Conservation (phyloP, 257 asterid species). For the Solanum commersonii region DNA sequence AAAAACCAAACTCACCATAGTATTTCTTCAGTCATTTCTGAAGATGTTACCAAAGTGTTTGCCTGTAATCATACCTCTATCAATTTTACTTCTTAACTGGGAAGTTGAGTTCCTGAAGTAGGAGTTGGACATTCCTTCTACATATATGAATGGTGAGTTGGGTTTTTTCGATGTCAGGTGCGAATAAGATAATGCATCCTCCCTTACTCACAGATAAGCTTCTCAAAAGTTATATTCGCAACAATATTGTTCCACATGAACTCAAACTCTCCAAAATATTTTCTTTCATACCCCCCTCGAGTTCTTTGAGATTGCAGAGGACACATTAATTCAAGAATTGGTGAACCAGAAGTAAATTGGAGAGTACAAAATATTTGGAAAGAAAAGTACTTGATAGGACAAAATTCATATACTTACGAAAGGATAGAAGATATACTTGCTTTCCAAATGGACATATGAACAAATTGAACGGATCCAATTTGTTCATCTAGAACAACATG, state of each 20-base stretch:
- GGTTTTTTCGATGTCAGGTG: not conserved
- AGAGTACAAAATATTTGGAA: not conserved
- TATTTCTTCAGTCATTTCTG: not conserved
- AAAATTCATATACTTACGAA: slow-evolving; percentile 28
- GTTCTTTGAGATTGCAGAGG: slow-evolving; percentile 19
- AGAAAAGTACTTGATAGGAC: not conserved
- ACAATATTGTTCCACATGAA: slow-evolving; percentile 34
- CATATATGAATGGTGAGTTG: not conserved
- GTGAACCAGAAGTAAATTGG: not conserved
- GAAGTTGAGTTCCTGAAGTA: not conserved
- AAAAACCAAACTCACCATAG: not conserved
- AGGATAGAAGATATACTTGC: slow-evolving; percentile 43
- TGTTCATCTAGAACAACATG: slow-evolving; percentile 38
- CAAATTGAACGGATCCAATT: slow-evolving; percentile 52
- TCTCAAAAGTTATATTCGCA: not conserved
- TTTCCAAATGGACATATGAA: slow-evolving; percentile 25
- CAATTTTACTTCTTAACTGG: not conserved
- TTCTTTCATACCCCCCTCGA: not conserved
- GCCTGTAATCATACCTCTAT: not conserved
- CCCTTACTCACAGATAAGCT: not conserved
- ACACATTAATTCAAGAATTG: not conserved
- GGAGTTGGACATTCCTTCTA: not conserved
- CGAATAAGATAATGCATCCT: not conserved
- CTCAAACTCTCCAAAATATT: slow-evolving; percentile 4
- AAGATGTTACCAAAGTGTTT: too few relatives aligned